Percentiles rank a stretch among this genome's conserved stretches.
phyloP scores from a whole-genome alignment of 139 green algal species.

The Asterochloris sp. region DNA sequence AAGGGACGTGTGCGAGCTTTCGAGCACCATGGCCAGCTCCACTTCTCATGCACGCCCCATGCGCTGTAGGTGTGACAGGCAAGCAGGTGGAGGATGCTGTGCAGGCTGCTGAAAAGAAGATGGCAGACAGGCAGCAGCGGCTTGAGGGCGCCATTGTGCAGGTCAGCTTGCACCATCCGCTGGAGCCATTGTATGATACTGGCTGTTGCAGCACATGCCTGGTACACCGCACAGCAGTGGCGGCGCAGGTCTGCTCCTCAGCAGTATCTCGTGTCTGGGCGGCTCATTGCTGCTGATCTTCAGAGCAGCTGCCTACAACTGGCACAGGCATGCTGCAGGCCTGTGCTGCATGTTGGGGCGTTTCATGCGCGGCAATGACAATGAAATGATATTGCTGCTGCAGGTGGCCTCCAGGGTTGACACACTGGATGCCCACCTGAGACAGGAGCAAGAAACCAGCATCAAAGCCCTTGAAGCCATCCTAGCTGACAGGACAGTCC shows the following conservation, averaged over 20 bases:
- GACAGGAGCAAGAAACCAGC: conserved; percentile 14
- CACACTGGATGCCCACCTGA: conserved; percentile 8
- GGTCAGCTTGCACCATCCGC: background rate
- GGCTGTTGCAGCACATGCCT: background rate
- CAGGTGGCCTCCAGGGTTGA: conserved; percentile 15
- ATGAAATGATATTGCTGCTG: background rate
- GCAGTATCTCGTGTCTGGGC: background rate
- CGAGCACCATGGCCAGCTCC: background rate
- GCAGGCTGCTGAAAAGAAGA: background rate
- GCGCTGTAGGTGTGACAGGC: background rate
- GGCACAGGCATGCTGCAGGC: background rate
- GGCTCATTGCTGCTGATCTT: background rate
- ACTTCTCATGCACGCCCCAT: background rate
- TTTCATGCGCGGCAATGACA: background rate
- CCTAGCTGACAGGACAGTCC: background rate
- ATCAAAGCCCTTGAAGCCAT: conserved; percentile 18
- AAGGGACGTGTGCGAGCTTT: background rate
- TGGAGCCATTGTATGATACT: background rate
- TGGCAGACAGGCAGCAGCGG: conserved; percentile 12
- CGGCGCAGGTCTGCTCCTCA: background rate
- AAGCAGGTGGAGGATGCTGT: conserved; percentile 9
- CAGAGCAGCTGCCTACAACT: background rate
- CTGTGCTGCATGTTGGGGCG: background rate
- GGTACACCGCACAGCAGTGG: background rate
- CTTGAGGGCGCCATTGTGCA: conserved; percentile 8